Conservation (phyloP, 306 rosid genomes). For the Vicia sativa region DNA sequence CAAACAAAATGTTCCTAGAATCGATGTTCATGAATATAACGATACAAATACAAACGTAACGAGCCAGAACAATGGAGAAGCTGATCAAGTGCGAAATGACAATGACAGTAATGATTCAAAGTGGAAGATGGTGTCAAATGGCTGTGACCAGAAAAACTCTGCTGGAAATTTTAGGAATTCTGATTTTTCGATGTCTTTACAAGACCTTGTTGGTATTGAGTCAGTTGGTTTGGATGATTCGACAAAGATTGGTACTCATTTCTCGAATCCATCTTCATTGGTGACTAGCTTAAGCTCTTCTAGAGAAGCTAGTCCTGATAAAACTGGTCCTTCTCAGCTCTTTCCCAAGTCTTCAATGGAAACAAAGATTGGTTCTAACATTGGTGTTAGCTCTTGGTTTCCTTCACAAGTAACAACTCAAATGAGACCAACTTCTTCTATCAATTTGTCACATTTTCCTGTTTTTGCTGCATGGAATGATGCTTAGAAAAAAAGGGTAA, state of each 20-base stretch:
- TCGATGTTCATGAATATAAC: constrained; percentile 41
- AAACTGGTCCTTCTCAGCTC: constrained; percentile 49
- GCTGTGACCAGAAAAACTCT: constrained; percentile 48
- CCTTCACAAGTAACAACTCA: constrained; percentile 55
- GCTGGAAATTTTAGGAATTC: constrained; percentile 49
- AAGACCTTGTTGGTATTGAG: constrained; percentile 66
- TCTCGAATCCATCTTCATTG: constrained; percentile 76
- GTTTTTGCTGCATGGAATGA: constrained; percentile 88
- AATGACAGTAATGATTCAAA: constrained; percentile 41
- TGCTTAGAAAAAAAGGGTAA: constrained; percentile 8
- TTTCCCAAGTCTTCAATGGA: constrained; percentile 61
- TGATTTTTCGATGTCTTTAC: constrained; percentile 58
- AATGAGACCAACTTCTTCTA: constrained; percentile 68
- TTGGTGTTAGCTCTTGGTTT: constrained; percentile 67
- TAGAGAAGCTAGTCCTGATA: constrained; percentile 88
- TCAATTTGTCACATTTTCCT: constrained; percentile 77
- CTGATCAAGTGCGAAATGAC: constrained; percentile 34
- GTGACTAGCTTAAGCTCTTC: constrained; percentile 83
- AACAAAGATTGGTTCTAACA: constrained; percentile 45
- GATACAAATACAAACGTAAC: constrained; percentile 18
- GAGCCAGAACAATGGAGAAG: constrained; percentile 40
- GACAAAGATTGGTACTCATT: constrained; percentile 53
- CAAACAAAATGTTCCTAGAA: constrained; percentile 50
- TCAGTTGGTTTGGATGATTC: constrained; percentile 50
- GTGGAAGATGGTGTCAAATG: constrained; percentile 58